phyloP scores from a whole-genome alignment of 2,329 filamentous ascomycete species.

The Cercospora janseana region DNA sequence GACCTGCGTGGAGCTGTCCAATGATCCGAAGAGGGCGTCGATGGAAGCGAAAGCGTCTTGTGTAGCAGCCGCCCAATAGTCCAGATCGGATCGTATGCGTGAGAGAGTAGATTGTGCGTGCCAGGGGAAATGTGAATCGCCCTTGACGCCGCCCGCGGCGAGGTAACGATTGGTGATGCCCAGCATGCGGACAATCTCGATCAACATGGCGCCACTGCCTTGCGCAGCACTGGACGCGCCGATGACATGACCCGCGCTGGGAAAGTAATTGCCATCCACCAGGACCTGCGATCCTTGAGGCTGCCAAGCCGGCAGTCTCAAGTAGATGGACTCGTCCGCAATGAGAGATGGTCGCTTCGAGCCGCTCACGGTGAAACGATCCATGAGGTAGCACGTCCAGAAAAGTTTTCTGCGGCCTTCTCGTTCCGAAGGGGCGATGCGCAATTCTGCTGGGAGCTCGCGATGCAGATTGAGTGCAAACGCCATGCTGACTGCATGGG shows the following conservation, averaged over 20 bases:
- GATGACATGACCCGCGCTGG: slow-evolving; percentile 58
- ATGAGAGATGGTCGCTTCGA: slow-evolving; percentile 80
- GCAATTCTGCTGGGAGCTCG: slow-evolving; percentile 64
- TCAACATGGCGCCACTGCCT: slow-evolving; percentile 75
- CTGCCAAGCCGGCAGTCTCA: slow-evolving; percentile 74
- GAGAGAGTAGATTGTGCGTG: slow-evolving; percentile 81
- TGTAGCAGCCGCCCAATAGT: slow-evolving; percentile 80
- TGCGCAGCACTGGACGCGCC: slow-evolving; percentile 62
- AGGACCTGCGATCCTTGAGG: slow-evolving; percentile 60
- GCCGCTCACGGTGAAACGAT: slow-evolving; percentile 77
- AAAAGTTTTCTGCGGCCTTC: slow-evolving; percentile 79
- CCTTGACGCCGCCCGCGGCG: slow-evolving; percentile 80
- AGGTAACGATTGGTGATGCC: slow-evolving; percentile 82
- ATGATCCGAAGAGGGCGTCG: slow-evolving; percentile 70
- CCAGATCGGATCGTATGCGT: slow-evolving; percentile 79
- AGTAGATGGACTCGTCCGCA: slow-evolving; percentile 69
- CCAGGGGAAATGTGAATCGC: slow-evolving; percentile 89
- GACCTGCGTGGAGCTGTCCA: slow-evolving; percentile 74
- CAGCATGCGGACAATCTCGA: slow-evolving; percentile 79
- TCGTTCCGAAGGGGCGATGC: slow-evolving; percentile 65
- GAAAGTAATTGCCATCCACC: slow-evolving; percentile 77
- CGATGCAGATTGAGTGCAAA: slow-evolving; percentile 78
- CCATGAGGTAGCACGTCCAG: slow-evolving; percentile 85
- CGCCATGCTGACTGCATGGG: slow-evolving; percentile 78
- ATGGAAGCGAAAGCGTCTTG: slow-evolving; percentile 76